phyloP scores from a whole-genome alignment of 352 stramenopile genomes.

The Thraustochytrium striatum region DNA sequence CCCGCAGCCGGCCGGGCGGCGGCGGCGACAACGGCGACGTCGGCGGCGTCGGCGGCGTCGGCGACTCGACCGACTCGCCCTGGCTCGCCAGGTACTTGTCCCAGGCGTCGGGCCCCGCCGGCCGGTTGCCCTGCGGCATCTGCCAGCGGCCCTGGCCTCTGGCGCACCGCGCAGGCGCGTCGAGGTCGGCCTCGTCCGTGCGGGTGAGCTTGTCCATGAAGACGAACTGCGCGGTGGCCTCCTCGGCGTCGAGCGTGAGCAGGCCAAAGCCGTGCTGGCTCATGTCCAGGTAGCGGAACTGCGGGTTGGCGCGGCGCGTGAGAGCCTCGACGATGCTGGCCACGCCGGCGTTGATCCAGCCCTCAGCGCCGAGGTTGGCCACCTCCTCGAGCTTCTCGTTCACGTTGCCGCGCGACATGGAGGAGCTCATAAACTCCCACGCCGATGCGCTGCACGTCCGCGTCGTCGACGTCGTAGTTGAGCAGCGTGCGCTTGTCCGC shows the following conservation, averaged over 20 bases:
- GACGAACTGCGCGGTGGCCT: not conserved
- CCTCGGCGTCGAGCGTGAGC: not conserved
- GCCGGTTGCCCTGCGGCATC: too few relatives aligned
- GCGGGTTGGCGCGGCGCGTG: not conserved
- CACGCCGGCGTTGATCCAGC: not conserved
- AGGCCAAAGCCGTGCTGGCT: not conserved
- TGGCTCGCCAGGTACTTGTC: too few relatives aligned
- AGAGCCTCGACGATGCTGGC: not conserved
- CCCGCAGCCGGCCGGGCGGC: too few relatives aligned
- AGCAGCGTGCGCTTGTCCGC: not conserved
- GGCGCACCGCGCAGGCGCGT: too few relatives aligned
- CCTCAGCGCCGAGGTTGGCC: not conserved
- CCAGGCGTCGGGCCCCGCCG: too few relatives aligned
- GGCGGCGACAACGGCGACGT: too few relatives aligned
- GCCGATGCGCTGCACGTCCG: not conserved
- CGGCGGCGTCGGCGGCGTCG: too few relatives aligned
- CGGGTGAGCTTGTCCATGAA: too few relatives aligned
- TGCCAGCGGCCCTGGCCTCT: too few relatives aligned
- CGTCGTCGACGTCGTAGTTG: not conserved
- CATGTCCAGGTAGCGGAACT: slow-evolving; percentile 13
- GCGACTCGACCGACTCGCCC: too few relatives aligned
- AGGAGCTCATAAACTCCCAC: not conserved
- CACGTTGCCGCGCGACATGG: slow-evolving; percentile 2
- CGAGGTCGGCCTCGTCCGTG: too few relatives aligned
- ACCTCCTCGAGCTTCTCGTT: not conserved